Evolutionary conservation across 441 rosid genomes (phyloP).

Genomic region (Populus hybrid): DNA sequence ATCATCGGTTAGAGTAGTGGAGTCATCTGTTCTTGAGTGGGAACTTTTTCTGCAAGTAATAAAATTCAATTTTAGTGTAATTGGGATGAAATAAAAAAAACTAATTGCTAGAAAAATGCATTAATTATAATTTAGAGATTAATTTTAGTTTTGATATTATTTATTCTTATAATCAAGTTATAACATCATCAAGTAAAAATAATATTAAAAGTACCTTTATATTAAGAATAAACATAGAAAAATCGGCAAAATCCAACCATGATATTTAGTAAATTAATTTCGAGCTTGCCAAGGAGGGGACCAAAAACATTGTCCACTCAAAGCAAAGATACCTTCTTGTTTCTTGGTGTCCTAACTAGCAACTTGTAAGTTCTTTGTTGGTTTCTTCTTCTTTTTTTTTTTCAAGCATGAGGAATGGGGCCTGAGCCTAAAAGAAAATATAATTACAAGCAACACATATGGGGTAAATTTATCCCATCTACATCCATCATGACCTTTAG

Average conservation of each 20-base stretch:
- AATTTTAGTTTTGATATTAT: no score
- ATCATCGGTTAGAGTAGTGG: conserved; percentile 40
- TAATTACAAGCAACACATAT: background rate
- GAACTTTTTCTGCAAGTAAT: conserved; percentile 45
- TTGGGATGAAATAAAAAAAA: background rate
- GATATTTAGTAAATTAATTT: no score
- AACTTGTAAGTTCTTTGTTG: background rate
- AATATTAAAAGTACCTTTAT: no score
- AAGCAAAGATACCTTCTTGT: background rate
- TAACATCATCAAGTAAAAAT: no score
- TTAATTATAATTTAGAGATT: no score
- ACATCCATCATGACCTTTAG: background rate
- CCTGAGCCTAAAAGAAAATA: background rate
- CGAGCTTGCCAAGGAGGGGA: no score
- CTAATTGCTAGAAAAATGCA: background rate
- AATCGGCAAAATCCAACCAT: no score
- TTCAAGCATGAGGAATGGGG: background rate
- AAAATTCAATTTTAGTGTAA: background rate
- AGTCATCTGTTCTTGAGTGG: conserved; percentile 23
- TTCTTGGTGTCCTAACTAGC: background rate
- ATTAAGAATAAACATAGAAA: no score
- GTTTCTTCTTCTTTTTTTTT: no score
- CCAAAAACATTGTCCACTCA: no score
- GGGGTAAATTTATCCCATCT: background rate
- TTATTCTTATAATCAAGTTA: no score